These are phyloP conservation scores for Corylus heterophylla DNA, from an alignment of 306 rosid species.

Conservation along the genomic window DNA sequence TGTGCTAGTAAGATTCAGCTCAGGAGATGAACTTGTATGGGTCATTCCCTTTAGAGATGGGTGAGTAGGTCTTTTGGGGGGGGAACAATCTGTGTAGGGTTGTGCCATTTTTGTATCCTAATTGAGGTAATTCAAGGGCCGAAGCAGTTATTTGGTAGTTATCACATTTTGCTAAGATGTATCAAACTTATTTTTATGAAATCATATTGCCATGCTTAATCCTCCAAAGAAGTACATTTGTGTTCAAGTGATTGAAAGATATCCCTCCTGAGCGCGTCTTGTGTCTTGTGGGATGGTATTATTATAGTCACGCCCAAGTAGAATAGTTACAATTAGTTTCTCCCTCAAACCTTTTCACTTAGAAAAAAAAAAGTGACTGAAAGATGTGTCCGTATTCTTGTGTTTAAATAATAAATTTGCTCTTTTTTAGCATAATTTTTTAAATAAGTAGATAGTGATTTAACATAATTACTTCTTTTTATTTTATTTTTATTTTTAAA, in stretches of 20 bases:
- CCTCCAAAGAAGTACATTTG: background rate
- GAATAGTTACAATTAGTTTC: no score
- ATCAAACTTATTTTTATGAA: background rate
- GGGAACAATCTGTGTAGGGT: constrained; percentile 17
- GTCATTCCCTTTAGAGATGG: constrained; percentile 22
- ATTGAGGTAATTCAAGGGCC: constrained; percentile 2
- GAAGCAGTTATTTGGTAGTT: constrained; percentile 10
- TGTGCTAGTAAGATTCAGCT: constrained; percentile 37
- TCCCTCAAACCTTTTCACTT: no score
- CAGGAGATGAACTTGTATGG: constrained; percentile 34
- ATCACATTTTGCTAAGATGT: background rate
- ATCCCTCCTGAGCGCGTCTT: no score
- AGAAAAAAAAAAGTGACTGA: background rate
- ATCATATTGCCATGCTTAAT: background rate
- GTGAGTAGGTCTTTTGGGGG: constrained; percentile 7
- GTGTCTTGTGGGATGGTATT: no score
- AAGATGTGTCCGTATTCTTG: background rate
- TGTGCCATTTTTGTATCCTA: constrained; percentile 11
- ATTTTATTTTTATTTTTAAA: no score
- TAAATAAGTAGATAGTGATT: no score
- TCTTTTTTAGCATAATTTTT: no score
- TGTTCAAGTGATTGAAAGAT: background rate
- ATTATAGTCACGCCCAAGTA: no score
- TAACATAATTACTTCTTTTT: no score
- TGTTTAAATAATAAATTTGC: no score